Conservation (phyloP, 768 basidiomycete species). For the Termitomyces eurrhizus region DNA sequence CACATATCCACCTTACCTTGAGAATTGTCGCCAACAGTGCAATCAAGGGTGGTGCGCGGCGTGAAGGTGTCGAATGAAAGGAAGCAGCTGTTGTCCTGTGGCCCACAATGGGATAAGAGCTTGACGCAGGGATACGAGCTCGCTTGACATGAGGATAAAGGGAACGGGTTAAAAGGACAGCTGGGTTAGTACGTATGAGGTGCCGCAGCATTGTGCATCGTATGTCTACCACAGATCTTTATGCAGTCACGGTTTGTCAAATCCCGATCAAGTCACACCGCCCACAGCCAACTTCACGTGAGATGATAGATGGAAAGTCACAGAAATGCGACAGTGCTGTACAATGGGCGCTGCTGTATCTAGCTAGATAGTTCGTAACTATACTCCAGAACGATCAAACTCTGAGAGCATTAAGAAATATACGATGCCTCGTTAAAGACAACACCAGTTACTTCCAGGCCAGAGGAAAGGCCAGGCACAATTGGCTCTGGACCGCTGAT, state of each 20-base stretch:
- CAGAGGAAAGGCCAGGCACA: slow-evolving; percentile 34
- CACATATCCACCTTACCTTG: slow-evolving; percentile 44
- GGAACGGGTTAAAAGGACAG: slow-evolving; percentile 11
- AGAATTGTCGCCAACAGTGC: slow-evolving; percentile 54
- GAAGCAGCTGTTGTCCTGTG: slow-evolving; percentile 10
- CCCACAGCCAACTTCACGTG: slow-evolving; percentile 2
- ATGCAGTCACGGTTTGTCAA: background rate
- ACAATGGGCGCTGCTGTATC: slow-evolving; percentile 31
- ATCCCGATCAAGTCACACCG: background rate
- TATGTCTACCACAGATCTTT: background rate
- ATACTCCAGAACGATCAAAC: background rate
- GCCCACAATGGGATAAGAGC: background rate
- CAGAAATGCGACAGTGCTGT: background rate
- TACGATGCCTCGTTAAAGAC: slow-evolving; percentile 91
- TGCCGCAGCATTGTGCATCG: slow-evolving; percentile 55
- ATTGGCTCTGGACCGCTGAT: slow-evolving; percentile 41
- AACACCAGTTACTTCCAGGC: slow-evolving; percentile 55
- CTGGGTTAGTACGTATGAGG: slow-evolving; percentile 27
- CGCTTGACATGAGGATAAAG: slow-evolving; percentile 9
- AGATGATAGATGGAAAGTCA: background rate
- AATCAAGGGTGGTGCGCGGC: slow-evolving; percentile 37
- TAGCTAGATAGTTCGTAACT: slow-evolving; percentile 20
- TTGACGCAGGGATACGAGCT: background rate
- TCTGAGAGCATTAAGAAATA: slow-evolving; percentile 42
- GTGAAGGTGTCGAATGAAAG: slow-evolving; percentile 37